Conservation (phyloP, 2,329 filamentous ascomycete genomes). For the Aureobasidium sp. region DNA sequence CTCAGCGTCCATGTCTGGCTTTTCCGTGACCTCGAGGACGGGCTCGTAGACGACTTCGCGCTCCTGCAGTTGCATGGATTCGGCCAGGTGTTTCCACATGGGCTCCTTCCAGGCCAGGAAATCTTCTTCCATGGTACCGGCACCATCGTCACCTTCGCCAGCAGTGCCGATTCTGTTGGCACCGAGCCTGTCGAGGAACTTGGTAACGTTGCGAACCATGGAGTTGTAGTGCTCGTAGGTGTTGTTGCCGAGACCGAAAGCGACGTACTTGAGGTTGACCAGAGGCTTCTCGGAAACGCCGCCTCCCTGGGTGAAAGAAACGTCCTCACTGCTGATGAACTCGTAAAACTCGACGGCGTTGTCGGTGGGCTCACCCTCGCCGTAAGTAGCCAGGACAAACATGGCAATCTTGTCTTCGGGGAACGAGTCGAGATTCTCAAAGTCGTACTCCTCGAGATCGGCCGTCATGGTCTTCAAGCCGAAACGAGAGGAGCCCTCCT, state of each 20-base stretch:
- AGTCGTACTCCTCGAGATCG: slow-evolving; percentile 96
- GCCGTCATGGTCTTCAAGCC: slow-evolving; percentile 97
- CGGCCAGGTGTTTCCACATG: slow-evolving; percentile 84
- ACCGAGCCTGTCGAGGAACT: slow-evolving; percentile 71
- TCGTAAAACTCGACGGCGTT: slow-evolving; percentile 99
- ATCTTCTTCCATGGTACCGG: slow-evolving; percentile 99
- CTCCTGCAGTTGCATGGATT: slow-evolving; percentile 83
- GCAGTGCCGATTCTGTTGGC: slow-evolving; percentile 76
- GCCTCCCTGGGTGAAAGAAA: slow-evolving; percentile 65
- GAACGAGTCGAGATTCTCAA: slow-evolving; percentile 81
- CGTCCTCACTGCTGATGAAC: slow-evolving; percentile 77
- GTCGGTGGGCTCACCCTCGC: slow-evolving; percentile 95
- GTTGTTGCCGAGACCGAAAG: slow-evolving; percentile 43
- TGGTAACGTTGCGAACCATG: slow-evolving; percentile 89
- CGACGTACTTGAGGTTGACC: slow-evolving; percentile 78
- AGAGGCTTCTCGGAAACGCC: slow-evolving; percentile 60
- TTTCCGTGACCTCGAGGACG: slow-evolving; percentile 71
- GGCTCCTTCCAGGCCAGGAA: slow-evolving; percentile 99
- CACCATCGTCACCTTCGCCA: slow-evolving; percentile 94
- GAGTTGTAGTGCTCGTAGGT: slow-evolving; percentile 79
- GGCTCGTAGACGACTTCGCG: slow-evolving; percentile 95
- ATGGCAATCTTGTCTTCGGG: slow-evolving; percentile 86
- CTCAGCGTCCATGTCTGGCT: slow-evolving; percentile 58
- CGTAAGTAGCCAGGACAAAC: slow-evolving; percentile 95
- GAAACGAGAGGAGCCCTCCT: slow-evolving; percentile 94